These are phyloP conservation scores for Tricharina praecox DNA, from an alignment of 495 filamentous ascomycete genomes.

Conservation along the genomic window DNA sequence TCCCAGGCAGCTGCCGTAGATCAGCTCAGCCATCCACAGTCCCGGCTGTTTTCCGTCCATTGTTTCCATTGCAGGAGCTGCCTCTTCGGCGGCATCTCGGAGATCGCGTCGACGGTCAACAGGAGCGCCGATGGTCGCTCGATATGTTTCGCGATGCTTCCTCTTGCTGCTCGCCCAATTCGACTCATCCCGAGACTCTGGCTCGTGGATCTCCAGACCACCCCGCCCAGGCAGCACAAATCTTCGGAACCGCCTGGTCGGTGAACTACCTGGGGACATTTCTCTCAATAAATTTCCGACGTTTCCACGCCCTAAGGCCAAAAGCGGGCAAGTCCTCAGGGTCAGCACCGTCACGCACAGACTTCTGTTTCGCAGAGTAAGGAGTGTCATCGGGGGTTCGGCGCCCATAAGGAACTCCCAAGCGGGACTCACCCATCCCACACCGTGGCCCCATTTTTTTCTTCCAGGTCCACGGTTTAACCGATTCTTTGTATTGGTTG, in stretches of 20 bases:
- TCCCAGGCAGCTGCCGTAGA: too few species aligned
- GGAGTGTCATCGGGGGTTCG: background rate
- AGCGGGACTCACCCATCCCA: background rate
- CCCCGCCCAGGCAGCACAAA: constrained; percentile 5
- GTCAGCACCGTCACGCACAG: background rate
- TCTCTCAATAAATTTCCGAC: constrained; percentile 7
- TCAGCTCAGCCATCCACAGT: too few species aligned
- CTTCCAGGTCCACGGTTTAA: constrained; percentile 23
- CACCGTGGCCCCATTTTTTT: constrained; percentile 5
- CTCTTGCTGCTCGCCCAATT: background rate
- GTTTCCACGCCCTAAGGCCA: background rate
- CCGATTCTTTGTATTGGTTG: constrained; percentile 18
- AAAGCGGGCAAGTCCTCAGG: background rate
- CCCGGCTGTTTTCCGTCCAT: too few species aligned
- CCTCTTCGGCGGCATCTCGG: background rate
- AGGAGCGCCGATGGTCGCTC: background rate
- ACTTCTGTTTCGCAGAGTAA: background rate
- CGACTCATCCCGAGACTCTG: constrained; percentile 2
- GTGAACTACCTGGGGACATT: background rate
- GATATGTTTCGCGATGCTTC: background rate
- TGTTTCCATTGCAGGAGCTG: background rate
- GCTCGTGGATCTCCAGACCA: constrained; percentile 4
- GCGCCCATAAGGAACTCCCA: background rate
- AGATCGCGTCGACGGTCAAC: background rate
- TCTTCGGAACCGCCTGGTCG: constrained; percentile 4